A percentile compares a stretch with the other conserved stretches of the same genome.
These are phyloP conservation scores for Dothidotthia symphoricarpi DNA, from an alignment of 2,329 filamentous ascomycete genomes.

Conservation along the genomic window DNA sequence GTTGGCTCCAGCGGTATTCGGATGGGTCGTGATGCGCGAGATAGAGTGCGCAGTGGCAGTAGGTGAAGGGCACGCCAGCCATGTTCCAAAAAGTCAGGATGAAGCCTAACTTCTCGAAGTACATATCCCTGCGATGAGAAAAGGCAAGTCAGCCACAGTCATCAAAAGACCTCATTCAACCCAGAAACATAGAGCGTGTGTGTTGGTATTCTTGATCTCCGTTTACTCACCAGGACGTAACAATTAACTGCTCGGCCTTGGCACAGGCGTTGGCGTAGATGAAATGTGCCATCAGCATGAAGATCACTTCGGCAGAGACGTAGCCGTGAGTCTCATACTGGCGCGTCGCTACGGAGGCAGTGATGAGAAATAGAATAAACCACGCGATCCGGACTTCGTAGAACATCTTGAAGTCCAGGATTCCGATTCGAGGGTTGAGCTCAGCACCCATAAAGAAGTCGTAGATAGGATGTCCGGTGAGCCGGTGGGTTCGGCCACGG, in stretches of 20 bases:
- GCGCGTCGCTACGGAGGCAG: slow-evolving; percentile 71
- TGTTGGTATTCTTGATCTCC: too few relatives aligned
- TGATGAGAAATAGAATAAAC: slow-evolving; percentile 83
- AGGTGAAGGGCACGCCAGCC: slow-evolving; percentile 83
- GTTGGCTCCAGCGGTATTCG: slow-evolving; percentile 73
- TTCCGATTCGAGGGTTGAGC: slow-evolving; percentile 78
- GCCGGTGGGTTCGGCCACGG: slow-evolving; percentile 83
- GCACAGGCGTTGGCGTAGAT: slow-evolving; percentile 89
- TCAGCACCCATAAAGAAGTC: slow-evolving; percentile 92
- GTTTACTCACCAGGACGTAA: slow-evolving; percentile 73
- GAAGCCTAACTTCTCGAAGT: slow-evolving; percentile 95
- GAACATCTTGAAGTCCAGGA: slow-evolving; percentile 93
- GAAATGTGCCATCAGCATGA: slow-evolving; percentile 85
- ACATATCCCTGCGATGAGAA: slow-evolving; percentile 68
- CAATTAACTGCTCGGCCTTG: slow-evolving; percentile 88
- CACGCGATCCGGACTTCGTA: slow-evolving; percentile 89
- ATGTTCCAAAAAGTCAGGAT: slow-evolving; percentile 99
- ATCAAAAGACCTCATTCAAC: too few relatives aligned
- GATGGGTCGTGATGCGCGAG: slow-evolving; percentile 78
- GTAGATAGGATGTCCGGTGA: slow-evolving; percentile 79
- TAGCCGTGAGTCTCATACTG: slow-evolving; percentile 86
- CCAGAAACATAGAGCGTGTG: too few relatives aligned
- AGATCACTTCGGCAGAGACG: slow-evolving; percentile 78
- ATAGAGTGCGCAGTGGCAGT: slow-evolving; percentile 92
- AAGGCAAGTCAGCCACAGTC: slow-evolving; percentile 6